Percentiles rank a stretch among this genome's conserved stretches.
Conservation (phyloP, 352 stramenopile genomes). For the Peronospora farinosa region DNA sequence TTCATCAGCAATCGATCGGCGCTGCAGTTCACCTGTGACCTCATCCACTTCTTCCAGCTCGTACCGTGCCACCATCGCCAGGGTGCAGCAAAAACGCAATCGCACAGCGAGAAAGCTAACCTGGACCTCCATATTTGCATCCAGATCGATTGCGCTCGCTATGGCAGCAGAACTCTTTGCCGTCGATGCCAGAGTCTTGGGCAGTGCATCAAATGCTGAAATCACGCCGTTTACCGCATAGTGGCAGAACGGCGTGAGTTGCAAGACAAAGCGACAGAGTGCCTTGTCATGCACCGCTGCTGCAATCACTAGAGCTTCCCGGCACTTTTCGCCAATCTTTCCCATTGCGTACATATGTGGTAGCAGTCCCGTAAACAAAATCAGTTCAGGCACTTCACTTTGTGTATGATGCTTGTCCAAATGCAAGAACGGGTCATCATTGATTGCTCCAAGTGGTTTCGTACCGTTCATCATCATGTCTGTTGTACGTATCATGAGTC, state of each 20-base stretch:
- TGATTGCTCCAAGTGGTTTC: conserved; percentile 9
- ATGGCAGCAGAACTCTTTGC: conserved; percentile 17
- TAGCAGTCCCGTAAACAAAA: conserved; percentile 75
- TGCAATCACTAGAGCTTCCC: conserved; percentile 77
- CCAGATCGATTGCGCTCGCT: conserved; percentile 15
- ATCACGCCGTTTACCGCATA: conserved; percentile 84
- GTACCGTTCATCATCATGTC: conserved; percentile 18
- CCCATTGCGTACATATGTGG: conserved; percentile 81
- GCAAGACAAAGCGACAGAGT: conserved; percentile 76
- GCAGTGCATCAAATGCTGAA: conserved; percentile 68
- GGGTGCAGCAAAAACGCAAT: conserved; percentile 79
- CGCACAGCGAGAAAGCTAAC: conserved; percentile 52
- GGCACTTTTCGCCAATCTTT: conserved; percentile 78
- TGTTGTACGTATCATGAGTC: conserved; percentile 44
- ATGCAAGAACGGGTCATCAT: conserved; percentile 31
- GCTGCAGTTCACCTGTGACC: conserved; percentile 32
- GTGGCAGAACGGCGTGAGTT: conserved; percentile 83
- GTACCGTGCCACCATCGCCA: conserved; percentile 75
- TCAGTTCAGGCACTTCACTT: conserved; percentile 64
- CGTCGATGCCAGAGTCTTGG: conserved; percentile 49
- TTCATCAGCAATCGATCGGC: conserved; percentile 65
- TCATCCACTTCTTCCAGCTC: conserved; percentile 52
- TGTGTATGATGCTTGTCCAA: conserved; percentile 35
- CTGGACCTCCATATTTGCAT: conserved; percentile 41
- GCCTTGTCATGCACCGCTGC: conserved; percentile 67